A percentile compares a stretch with the other conserved stretches of the same genome.
phyloP scores from a whole-genome alignment of 805 yeast species.

The Yamadazyma sp. region DNA sequence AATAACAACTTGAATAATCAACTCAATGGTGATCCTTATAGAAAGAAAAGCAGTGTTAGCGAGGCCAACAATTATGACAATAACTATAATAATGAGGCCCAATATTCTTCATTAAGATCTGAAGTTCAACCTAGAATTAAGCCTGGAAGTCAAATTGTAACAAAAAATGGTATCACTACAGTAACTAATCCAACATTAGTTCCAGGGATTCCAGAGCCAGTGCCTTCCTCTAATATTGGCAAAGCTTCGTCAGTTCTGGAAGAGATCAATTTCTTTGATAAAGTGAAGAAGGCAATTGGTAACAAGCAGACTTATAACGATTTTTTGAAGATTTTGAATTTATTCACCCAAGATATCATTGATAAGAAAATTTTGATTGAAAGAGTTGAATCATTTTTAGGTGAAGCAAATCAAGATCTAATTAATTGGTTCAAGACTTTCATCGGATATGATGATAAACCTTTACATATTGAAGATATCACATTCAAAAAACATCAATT shows the following conservation, averaged over 20 bases:
- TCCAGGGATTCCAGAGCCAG: constrained; percentile 85
- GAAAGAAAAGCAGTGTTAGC: constrained; percentile 21
- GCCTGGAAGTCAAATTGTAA: constrained; percentile 12
- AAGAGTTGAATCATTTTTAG: constrained; percentile 81
- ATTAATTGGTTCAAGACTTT: constrained; percentile 89
- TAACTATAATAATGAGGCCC: constrained; percentile 39
- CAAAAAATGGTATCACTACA: constrained; percentile 26
- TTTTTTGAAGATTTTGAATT: constrained; percentile 81
- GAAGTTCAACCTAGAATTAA: constrained; percentile 21
- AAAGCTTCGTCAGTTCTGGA: constrained; percentile 66
- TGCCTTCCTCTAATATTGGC: constrained; percentile 43
- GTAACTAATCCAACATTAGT: constrained; percentile 61
- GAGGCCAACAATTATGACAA: constrained; percentile 31
- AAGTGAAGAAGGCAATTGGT: constrained; percentile 82
- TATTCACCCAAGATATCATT: constrained; percentile 87
- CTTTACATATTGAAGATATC: constrained; percentile 84
- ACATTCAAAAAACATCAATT: constrained; percentile 85
- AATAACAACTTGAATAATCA: neutral
- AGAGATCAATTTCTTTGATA: constrained; percentile 88
- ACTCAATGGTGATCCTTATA: constrained; percentile 5
- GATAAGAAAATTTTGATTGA: constrained; percentile 79
- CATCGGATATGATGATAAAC: constrained; percentile 84
- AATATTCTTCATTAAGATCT: constrained; percentile 46
- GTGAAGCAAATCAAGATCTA: constrained; percentile 68
- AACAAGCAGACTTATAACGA: constrained; percentile 90